Base-by-base conservation (phyloP, 164 flowering plant genomes). In the Nelumbo lutea region DNA sequence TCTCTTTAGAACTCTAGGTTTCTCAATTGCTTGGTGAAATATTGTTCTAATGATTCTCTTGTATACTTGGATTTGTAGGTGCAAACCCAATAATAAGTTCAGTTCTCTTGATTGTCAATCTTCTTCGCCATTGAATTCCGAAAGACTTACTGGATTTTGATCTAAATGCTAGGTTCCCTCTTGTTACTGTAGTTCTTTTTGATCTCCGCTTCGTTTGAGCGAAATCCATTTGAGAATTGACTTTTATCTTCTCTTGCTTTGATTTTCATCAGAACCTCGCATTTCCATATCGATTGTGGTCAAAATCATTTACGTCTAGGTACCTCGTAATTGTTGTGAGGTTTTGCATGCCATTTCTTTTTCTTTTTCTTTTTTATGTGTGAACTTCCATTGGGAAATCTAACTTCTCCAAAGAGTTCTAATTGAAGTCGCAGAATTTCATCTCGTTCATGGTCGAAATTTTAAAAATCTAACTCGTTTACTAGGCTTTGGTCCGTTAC, bases 391-490 rank as follows among this genome's bases (percentile, higher is more conserved):
- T 52, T 15, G 11, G 38, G 41, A 27, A 14, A 14, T 56, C 41
- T 6, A 63, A 63, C 40, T 63, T 41, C 10, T 39, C 46, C 4
- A 45, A 9, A 63, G 51, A 9, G 5, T 4, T 46, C 44, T 39
- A 8, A 39, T 40, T 59, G 11, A 6, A 2, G 4, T 59, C 6
- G 51, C 61, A 0, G 44, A 61, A 60, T 65, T 47, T 70, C 42
- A 65, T 75, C 75, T 59, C 71, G 71, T 62, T 75, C 69, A 41
- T 47, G 58, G 42, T 55, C 61, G 59, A 68, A 53, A 55, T 66
- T 39, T 3, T 27, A 39, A 47, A 27, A 14, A 27, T 48, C 61
- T 6, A 42, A 27, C 41, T 11, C 8, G 7, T 68, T 47, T 2
- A 43, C 3, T 66, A 10, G 55, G 14, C 53, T 45, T 8, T 13